A percentile compares a stretch with the other conserved stretches of the same genome.
Evolutionary conservation across 2,329 filamentous ascomycete species (phyloP).

Genomic region (Pseudopyrenochaeta lycopersici): DNA sequence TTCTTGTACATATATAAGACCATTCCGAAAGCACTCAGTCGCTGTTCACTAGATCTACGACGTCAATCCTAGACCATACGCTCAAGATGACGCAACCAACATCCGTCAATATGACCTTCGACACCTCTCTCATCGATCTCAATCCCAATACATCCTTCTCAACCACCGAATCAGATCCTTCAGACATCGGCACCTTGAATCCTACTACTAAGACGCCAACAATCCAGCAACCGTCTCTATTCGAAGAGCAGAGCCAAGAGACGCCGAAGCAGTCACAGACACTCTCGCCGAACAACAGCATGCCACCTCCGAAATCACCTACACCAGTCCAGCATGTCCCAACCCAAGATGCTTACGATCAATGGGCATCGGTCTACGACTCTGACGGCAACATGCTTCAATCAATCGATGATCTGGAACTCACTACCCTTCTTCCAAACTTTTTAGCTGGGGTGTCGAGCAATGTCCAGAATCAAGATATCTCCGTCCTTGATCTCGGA

Average conservation of each 20-base stretch:
- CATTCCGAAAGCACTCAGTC: no score
- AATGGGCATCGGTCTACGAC: slow-evolving; percentile 68
- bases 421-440: slow-evolving; percentile 60
- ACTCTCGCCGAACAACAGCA: background rate
- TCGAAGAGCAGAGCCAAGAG: slow-evolving; percentile 14
- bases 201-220: slow-evolving; percentile 9
- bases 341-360: slow-evolving; percentile 59
- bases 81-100: slow-evolving; percentile 47
- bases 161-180: slow-evolving; percentile 45
- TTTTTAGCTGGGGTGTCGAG: slow-evolving; percentile 52
- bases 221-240: slow-evolving; percentile 6
- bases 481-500: slow-evolving; percentile 67
- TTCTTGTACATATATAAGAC: background rate
- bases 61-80: background rate
- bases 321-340: slow-evolving; percentile 43
- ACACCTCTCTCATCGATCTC: slow-evolving; percentile 49
- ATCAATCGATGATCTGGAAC: slow-evolving; percentile 67
- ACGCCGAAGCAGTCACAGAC: slow-evolving; percentile 26
- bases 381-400: slow-evolving; percentile 73
- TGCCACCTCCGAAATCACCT: slow-evolving; percentile 19
- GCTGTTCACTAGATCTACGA: no score
- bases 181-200: slow-evolving; percentile 16
- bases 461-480: slow-evolving; percentile 4
- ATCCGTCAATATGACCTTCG: slow-evolving; percentile 48
- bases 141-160: slow-evolving; percentile 45